phyloP scores from a whole-genome alignment of 345 rosid genomes.

The Aurinia saxatilis region DNA sequence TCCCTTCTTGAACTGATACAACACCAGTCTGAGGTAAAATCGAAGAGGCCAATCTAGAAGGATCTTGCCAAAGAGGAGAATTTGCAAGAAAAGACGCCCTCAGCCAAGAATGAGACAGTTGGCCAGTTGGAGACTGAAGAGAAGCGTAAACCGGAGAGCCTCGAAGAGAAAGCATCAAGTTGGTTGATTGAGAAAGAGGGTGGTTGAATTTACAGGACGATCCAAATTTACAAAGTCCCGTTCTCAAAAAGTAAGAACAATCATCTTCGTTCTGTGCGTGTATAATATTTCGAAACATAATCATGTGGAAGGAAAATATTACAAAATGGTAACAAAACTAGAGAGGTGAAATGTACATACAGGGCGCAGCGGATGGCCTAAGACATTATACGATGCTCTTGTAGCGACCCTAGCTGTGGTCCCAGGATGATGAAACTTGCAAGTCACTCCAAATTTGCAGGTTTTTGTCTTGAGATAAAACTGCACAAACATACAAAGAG shows the following conservation, averaged over 20 bases:
- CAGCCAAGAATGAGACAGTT: slow-evolving; percentile 67
- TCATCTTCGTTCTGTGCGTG: slow-evolving; percentile 74
- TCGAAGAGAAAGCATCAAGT: slow-evolving; percentile 59
- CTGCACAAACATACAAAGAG: slow-evolving; percentile 32
- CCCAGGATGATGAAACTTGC: slow-evolving; percentile 91
- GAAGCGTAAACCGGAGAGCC: slow-evolving; percentile 75
- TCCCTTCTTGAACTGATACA: too few species aligned
- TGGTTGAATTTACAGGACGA: slow-evolving; percentile 79
- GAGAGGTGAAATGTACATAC: slow-evolving; percentile 28
- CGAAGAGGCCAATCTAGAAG: too few species aligned
- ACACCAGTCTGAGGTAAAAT: too few species aligned
- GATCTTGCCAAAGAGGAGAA: too few species aligned
- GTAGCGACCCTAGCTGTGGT: slow-evolving; percentile 79
- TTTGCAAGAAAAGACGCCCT: slow-evolving; percentile 68
- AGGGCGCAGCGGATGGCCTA: slow-evolving; percentile 77
- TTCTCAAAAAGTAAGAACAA: slow-evolving; percentile 78
- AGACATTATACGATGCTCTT: slow-evolving; percentile 57
- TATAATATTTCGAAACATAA: too few species aligned
- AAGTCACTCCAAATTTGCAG: slow-evolving; percentile 87
- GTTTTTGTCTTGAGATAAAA: slow-evolving; percentile 83
- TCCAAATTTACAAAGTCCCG: slow-evolving; percentile 85
- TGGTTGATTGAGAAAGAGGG: slow-evolving; percentile 54
- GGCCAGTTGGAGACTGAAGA: slow-evolving; percentile 52
- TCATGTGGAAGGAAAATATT: background rate
- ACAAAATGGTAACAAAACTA: background rate